Conservation (phyloP, 1,284 basidiomycete genomes). For the Apiotrichum gracile region DNA sequence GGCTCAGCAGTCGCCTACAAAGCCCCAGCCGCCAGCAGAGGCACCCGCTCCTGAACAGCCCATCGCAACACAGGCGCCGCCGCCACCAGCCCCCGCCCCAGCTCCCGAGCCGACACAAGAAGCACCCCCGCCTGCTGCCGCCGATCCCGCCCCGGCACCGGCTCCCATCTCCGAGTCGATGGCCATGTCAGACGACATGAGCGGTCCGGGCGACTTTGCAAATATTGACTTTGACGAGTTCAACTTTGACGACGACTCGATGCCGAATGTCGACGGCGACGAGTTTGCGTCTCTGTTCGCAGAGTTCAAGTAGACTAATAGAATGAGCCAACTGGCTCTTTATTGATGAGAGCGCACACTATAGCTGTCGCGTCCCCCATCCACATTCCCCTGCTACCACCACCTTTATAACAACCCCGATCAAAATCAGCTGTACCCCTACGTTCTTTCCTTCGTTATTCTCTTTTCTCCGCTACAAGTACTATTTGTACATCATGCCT, state of each 20-base stretch:
- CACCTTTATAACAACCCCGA: neutral
- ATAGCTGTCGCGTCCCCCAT: neutral
- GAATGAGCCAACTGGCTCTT: too few relatives aligned
- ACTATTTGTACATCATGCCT: constrained; percentile 2
- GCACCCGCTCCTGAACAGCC: too few relatives aligned
- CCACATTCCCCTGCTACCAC: neutral
- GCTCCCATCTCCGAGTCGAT: neutral
- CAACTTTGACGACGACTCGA: constrained; percentile 24
- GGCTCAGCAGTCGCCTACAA: too few relatives aligned
- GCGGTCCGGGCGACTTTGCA: constrained; percentile 10
- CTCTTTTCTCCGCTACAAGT: neutral
- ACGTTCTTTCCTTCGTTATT: too few relatives aligned
- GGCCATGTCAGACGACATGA: neutral
- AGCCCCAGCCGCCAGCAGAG: too few relatives aligned
- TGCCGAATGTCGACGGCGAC: constrained; percentile 30
- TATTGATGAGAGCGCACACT: too few relatives aligned
- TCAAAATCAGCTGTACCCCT: neutral
- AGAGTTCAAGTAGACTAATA: constrained; percentile 31
- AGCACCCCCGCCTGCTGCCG: too few relatives aligned
- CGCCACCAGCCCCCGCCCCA: neutral
- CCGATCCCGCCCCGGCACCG: neutral
- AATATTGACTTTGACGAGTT: constrained; percentile 35
- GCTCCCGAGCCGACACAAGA: too few relatives aligned
- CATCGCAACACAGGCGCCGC: too few relatives aligned
- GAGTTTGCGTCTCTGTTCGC: constrained; percentile 34